phyloP scores from a whole-genome alignment of 306 rosid genomes.

The Geum urbanum region DNA sequence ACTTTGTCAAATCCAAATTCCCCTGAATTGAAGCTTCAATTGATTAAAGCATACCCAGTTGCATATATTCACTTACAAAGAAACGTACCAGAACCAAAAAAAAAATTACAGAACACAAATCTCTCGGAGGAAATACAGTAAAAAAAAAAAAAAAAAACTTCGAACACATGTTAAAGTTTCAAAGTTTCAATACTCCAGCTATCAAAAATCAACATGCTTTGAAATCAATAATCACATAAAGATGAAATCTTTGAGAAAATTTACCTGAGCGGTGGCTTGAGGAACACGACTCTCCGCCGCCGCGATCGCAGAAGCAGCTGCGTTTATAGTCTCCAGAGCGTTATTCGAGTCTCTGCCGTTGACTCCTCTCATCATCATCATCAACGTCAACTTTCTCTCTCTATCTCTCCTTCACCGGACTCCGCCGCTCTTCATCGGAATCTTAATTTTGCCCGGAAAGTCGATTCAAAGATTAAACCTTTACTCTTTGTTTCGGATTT shows the following conservation, averaged over 20 bases:
- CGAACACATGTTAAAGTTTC: background rate
- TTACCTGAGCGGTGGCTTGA: conserved; percentile 60
- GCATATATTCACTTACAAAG: background rate
- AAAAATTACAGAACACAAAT: background rate
- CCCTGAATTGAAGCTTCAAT: background rate
- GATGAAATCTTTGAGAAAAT: background rate
- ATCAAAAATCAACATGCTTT: background rate
- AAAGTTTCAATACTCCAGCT: background rate
- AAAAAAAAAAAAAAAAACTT: background rate
- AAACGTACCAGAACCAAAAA: background rate
- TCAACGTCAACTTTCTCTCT: conserved; percentile 9
- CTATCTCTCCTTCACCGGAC: conserved; percentile 13
- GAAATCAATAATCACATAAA: background rate
- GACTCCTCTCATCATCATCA: conserved; percentile 39
- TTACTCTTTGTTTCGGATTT: background rate
- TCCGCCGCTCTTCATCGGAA: background rate
- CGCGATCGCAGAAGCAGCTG: conserved; percentile 87
- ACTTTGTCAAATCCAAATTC: conserved; percentile 10
- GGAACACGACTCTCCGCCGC: conserved; percentile 56
- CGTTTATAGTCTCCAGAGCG: conserved; percentile 78
- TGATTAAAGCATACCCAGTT: background rate
- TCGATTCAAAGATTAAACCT: background rate
- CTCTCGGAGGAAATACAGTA: background rate
- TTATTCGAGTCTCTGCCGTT: conserved; percentile 43
- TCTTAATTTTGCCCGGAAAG: conserved; percentile 12